Base-by-base conservation (phyloP, 805 yeast species). In the Kuraishia piskuri region DNA sequence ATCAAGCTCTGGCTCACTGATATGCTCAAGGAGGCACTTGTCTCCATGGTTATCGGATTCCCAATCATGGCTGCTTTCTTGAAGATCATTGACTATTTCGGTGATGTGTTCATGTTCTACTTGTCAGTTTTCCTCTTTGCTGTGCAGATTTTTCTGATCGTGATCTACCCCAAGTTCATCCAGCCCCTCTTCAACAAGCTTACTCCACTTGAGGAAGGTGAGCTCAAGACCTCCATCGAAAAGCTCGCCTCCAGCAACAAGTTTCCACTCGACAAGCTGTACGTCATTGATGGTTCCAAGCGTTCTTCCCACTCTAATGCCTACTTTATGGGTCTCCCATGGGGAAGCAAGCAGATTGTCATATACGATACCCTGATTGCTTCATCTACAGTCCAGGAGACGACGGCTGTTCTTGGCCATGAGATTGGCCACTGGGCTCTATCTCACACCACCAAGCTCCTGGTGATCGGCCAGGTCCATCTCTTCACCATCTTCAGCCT, bases 381-480 rank as follows among this genome's bases (percentile, higher is more conserved):
- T 56, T 86, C 88, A 55, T 84, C 90, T 36, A 71, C 90, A 26
- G 78, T 81, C 25, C 79, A 78, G 47, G 96, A 94, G 69, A 88
- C 90, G 46, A 89, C 90, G 52, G 97, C 98, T 52, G 96, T 94
- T 1, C 76, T 92, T 58, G 98, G 96, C n/a, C 99, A 94, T 66
- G 99, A 94, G 73, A 86, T 94, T 60, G 99, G 99, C 51, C 99
- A 94, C 68, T 94, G 99, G 99, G 84, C 86, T 62, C 77, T 87
- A 67, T 83, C 86, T 55, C 99, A 94, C 68, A 86, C 91, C 56
- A 74, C 91, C n/a, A 84, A 83, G 65, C 79, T 86, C 77, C 70
- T 94, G 63, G 63, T 78, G 4, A 77, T 84, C 57, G 74, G 82
- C 49, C 91, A 89, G 68, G 66, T 72, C 4, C 88, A 88, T 60